Base-by-base conservation (phyloP, 768 basidiomycete genomes). In the Mycena floridula region DNA sequence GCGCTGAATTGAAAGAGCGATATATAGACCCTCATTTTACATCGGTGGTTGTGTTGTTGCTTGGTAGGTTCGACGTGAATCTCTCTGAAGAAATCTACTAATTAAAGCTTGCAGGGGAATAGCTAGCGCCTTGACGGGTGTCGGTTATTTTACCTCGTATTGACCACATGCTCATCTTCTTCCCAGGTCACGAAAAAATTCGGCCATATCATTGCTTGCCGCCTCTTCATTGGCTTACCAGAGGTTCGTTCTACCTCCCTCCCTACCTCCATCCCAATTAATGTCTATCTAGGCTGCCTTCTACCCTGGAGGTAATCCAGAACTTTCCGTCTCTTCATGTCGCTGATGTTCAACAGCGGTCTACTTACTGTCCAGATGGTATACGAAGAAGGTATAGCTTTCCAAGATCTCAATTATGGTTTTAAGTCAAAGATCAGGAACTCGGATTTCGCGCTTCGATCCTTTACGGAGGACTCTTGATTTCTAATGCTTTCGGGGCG, bases 401-500 rank as follows among this genome's bases (percentile, higher is more conserved):
- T n/a, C n/a, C 39, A 52, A 12, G 51, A 40, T 22, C 48, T 38
- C 28, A 28, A 23, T 25, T 37, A 16, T n/a, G n/a, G n/a, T n/a
- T n/a, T n/a, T n/a, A 44, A 46, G 13, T 50, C 52, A 57, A 30
- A n/a, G n/a, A n/a, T 44, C 49, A 83, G 78, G 81, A 85, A 63
- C 62, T 85, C n/a, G 75, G 79, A 0, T 73, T 84, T 45, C 74
- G 82, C 26, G 73, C 76, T 2, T 79, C 81, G 1, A 64, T 82
- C 25, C 63, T 86, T 2, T 82, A 76, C 51, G 69, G 68, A 13
- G 81, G 82, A 2, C 54, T 81, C 7, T 63, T 83, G 7, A 70
- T 82, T 32, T 80, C 81, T 4, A 81, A 82, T 54, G 82, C 84
- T 4, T 82, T 85, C 51, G 81, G 83, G 37, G 67, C 74, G 37